Evolutionary conservation across 208 protist genomes (phyloP), one percentile per base, ranked within the genome.

Genomic region (Polymyxa betae): DNA sequence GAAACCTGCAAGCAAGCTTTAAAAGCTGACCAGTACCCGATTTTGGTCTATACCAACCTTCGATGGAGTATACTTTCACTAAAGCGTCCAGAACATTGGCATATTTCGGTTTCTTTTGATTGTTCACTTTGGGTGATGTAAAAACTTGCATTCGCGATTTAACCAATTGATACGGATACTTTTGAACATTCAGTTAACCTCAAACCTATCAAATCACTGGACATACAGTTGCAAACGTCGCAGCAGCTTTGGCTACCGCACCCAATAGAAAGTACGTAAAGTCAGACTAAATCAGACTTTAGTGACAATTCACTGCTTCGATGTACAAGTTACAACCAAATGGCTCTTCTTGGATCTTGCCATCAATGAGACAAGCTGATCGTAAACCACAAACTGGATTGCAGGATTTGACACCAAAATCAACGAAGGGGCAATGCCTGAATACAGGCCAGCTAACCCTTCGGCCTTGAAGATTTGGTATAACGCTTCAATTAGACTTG

Each of bases 61-160:
- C 49, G 72, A 5, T 20, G 35, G 72, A 43, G 72, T 43, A 82
- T 20, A 43, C 16, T 16, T 82, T 12, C 35, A 38, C 35, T 5
- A 43, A 43, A 82, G 12, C n/a, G 35, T 82, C 72, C 16, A 35
- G 16, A 45, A 82, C 35, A 5, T 5, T 20, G 54, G 54, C 54
- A 66, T 66, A 66, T 29, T 66, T 66, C 20, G 54, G 20, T 16
- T 32, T 32, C n/a, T 35, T 43, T 43, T 12, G 16, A 40, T 35
- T 35, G 5, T 5, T 20, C 16, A n/a, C 12, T 45, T 5, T 5
- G 72, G 72, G 35, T n/a, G 72, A 5, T n/a, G 12, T 5, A 24
- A 60, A 60, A 24, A 82, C 72, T 82, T 82, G 72, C 72, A 82
- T 82, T 35, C 72, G 72, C n/a, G 72, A 82, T 43, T 82, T 82